Evolutionary conservation across 176 grass and related monocot species (phyloP).

Genomic region (Aegilops longissima): DNA sequence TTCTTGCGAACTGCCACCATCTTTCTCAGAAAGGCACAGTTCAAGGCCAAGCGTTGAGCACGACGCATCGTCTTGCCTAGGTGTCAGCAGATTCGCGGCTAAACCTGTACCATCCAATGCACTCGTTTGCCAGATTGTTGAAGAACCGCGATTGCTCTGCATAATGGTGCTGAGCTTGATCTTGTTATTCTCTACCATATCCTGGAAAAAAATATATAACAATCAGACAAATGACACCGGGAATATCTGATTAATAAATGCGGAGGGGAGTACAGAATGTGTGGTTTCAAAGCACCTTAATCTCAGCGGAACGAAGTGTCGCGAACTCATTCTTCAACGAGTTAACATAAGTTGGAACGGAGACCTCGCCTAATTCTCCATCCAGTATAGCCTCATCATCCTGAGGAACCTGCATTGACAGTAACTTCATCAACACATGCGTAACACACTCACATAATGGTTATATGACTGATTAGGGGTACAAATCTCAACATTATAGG

Average conservation of each 20-base stretch:
- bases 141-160: constrained; percentile 56
- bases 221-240: background rate
- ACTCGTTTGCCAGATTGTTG: constrained; percentile 59
- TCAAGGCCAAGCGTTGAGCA: constrained; percentile 61
- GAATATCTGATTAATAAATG: background rate
- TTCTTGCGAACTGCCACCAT: constrained; percentile 60
- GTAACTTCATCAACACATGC: constrained; percentile 1
- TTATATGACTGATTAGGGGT: background rate
- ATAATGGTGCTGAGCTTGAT: constrained; percentile 65
- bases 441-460: background rate
- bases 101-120: constrained; percentile 49
- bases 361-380: constrained; percentile 36
- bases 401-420: constrained; percentile 25
- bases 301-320: constrained; percentile 55
- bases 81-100: constrained; percentile 67
- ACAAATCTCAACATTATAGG: background rate
- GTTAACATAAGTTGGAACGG: constrained; percentile 58
- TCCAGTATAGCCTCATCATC: constrained; percentile 17
- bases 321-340: constrained; percentile 70
- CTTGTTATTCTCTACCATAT: constrained; percentile 74
- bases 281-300: constrained; percentile 59
- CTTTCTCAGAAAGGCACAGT: constrained; percentile 48
- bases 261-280: background rate
- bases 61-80: constrained; percentile 69
- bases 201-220: constrained; percentile 42